Evolutionary conservation across 2,329 filamentous ascomycete species (phyloP), one percentile per base, ranked within the genome.

Genomic region (Chrysoporthe cubensis): DNA sequence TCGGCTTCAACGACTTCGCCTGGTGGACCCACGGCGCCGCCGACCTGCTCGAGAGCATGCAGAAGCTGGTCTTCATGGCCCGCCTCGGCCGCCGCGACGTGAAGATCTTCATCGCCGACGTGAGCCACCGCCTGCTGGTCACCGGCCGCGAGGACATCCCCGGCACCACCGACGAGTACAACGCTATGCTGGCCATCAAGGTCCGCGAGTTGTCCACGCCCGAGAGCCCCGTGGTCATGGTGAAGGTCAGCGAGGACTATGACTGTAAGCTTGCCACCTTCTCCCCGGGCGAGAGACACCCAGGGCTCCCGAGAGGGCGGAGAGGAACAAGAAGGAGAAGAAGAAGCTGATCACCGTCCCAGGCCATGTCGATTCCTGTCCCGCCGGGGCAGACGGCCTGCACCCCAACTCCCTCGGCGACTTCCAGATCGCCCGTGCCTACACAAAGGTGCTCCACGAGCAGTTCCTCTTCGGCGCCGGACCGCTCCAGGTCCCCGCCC

Each of bases 351-450:
- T 9, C n/a, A n/a, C 21, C 44, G 4, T 8, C 18, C 9, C n/a
- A 74, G 73, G 71, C 63, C 71, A 71, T 21, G 61, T 66, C 43
- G 66, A 72, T 57, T 66, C 48, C 37, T 75, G 74, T 18, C 73
- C 70, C 13, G 75, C 74, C 0, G 76, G 77, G 6, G 78, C 80
- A 66, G 81, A 82, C 71, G 81, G 80, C 11, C 71, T 83, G 9
- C 81, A 83, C 65, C 81, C 80, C 0, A 80, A 78, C 60, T 75
- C 75, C 6, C 71, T 77, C 1, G 81, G 80, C 18, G 80, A 83
- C 61, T 80, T 74, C 69, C 75, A 82, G 65, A 79, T 83, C 62
- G 80, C 81, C 2, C 71, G 75, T 56, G 80, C 80, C 11, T 83
- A 82, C 71, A 74, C 76, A 2, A 63, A 70, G 11, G 74, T 75